Conservation (phyloP, 192 early-diverging fungal genomes). For the Globomyces pollinis-pini region DNA sequence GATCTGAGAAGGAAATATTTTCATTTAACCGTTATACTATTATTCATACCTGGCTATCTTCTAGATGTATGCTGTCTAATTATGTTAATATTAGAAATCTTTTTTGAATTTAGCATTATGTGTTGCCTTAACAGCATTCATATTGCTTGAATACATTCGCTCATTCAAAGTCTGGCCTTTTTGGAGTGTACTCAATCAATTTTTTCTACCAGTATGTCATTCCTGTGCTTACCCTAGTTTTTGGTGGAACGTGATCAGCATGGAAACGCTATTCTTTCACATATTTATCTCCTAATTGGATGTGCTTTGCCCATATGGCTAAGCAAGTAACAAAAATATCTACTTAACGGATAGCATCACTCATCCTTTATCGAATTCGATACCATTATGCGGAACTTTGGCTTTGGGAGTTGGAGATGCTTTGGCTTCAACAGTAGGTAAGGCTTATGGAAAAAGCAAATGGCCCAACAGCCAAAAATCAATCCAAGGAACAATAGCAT, state of each 20-base stretch:
- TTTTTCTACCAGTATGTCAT: conserved; percentile 63
- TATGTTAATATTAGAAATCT: conserved; percentile 33
- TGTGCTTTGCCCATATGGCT: conserved; percentile 90
- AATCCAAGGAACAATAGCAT: conserved; percentile 79
- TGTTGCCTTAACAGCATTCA: conserved; percentile 62
- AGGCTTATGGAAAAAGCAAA: conserved; percentile 54
- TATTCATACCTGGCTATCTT: conserved; percentile 69
- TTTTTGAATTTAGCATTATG: conserved; percentile 79
- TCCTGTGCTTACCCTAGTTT: too few relatives aligned
- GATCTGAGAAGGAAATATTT: conserved; percentile 60
- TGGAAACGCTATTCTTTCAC: conserved; percentile 76
- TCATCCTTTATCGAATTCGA: not conserved
- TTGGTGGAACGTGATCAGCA: conserved; percentile 70
- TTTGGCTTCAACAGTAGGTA: conserved; percentile 79
- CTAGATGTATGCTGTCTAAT: conserved; percentile 58
- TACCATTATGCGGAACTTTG: conserved; percentile 71
- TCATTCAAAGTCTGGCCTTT: conserved; percentile 63
- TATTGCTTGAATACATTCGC: conserved; percentile 75
- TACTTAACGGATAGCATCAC: conserved; percentile 11
- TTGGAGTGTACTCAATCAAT: conserved; percentile 55
- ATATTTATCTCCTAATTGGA: conserved; percentile 82
- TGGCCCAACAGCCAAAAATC: conserved; percentile 78
- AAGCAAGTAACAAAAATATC: conserved; percentile 52
- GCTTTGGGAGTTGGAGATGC: conserved; percentile 87
- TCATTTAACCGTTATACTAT: conserved; percentile 65